These are phyloP conservation scores for Thyridium curvatum DNA, from an alignment of 2,329 filamentous ascomycete species.

Conservation along the genomic window DNA sequence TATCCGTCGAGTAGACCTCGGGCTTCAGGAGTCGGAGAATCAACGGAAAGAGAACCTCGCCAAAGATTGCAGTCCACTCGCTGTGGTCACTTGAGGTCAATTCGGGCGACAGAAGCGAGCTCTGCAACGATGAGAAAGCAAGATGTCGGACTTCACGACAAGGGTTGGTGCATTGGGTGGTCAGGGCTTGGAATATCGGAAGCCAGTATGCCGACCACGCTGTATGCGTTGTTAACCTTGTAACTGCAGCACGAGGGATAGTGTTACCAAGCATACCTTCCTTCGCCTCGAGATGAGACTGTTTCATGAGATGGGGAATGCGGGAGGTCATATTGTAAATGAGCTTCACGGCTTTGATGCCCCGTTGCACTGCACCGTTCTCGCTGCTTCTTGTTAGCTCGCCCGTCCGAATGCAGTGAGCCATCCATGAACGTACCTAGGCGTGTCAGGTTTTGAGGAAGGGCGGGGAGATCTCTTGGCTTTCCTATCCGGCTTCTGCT, in stretches of 20 bases:
- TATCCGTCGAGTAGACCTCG: slow-evolving; percentile 87
- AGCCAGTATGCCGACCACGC: slow-evolving; percentile 98
- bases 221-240: slow-evolving; percentile 27
- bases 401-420: no score
- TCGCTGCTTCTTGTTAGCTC: slow-evolving; percentile 38
- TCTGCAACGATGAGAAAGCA: slow-evolving; percentile 79
- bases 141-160: slow-evolving; percentile 89
- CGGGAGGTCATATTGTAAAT: slow-evolving; percentile 77
- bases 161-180: slow-evolving; percentile 86
- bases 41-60: slow-evolving; percentile 86
- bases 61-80: slow-evolving; percentile 94
- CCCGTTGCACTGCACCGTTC: slow-evolving; percentile 68
- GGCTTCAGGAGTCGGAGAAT: slow-evolving; percentile 85
- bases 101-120: slow-evolving; percentile 77
- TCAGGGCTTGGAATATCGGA: slow-evolving; percentile 84
- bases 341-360: slow-evolving; percentile 72
- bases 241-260: no score
- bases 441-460: slow-evolving; percentile 44
- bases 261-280: slow-evolving; percentile 51
- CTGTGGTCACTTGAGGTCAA: slow-evolving; percentile 77
- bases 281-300: slow-evolving; percentile 83
- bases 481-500: slow-evolving; percentile 58
- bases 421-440: slow-evolving; percentile 39
- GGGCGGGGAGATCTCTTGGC: slow-evolving; percentile 15
- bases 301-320: slow-evolving; percentile 81